Conservation (phyloP, 345 rosid species). For the Erodium maritimum region DNA sequence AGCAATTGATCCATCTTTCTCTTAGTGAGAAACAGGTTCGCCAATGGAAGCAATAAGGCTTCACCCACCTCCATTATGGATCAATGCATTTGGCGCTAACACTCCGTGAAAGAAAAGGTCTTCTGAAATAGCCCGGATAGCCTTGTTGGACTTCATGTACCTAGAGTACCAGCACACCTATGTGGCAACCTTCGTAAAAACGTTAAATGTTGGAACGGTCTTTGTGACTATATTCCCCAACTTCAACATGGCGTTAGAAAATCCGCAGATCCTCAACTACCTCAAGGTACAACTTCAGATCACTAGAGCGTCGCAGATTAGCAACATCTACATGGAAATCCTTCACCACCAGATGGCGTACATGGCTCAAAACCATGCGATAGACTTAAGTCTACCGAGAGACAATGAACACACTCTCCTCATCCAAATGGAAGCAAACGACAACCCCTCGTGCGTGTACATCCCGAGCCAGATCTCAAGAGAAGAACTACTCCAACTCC, state of each 20-base stretch:
- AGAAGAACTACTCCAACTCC: not conserved
- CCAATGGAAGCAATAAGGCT: not conserved
- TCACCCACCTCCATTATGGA: constrained; percentile 3
- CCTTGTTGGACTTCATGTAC: not conserved
- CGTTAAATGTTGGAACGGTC: not conserved
- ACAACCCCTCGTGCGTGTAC: not conserved
- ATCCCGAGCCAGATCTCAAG: not conserved
- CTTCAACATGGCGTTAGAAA: not conserved
- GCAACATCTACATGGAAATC: not conserved
- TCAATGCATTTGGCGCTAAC: not conserved
- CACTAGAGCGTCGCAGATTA: not conserved
- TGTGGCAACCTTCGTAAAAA: not conserved
- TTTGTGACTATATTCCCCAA: not conserved
- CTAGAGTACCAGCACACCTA: not conserved
- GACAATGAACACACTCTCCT: not conserved
- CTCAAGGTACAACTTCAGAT: constrained; percentile 3
- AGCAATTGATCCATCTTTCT: too few species aligned
- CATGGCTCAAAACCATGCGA: not conserved
- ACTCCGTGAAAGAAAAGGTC: not conserved
- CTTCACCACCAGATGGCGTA: not conserved
- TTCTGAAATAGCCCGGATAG: not conserved
- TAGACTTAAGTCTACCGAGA: not conserved
- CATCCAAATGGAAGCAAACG: too few species aligned
- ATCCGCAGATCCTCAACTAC: not conserved
- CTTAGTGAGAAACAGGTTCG: too few species aligned